phyloP scores from a whole-genome alignment of 257 asterid genomes.

The Thymus mandschuricus region DNA sequence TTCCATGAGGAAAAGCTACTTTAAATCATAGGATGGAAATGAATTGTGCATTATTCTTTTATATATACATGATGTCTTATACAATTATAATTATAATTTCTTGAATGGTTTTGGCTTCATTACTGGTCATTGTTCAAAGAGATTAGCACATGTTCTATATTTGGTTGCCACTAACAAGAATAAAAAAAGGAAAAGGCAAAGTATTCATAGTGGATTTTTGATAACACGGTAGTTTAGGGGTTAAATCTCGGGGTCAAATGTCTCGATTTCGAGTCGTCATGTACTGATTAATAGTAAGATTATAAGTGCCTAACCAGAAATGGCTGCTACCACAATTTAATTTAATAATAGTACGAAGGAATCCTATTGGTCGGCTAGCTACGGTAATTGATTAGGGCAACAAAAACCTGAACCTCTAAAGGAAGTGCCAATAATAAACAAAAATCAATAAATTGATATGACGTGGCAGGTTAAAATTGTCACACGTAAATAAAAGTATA shows the following conservation, averaged over 20 bases:
- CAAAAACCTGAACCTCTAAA: too few relatives aligned
- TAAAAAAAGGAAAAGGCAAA: background rate
- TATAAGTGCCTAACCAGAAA: constrained; percentile 18
- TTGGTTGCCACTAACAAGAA: background rate
- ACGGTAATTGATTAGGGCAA: too few relatives aligned
- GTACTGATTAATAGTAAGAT: too few relatives aligned
- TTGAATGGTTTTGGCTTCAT: background rate
- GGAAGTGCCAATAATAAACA: too few relatives aligned
- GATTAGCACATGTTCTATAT: background rate
- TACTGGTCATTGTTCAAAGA: background rate
- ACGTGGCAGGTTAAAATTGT: too few relatives aligned
- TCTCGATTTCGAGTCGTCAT: too few relatives aligned
- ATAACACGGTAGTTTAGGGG: too few relatives aligned
- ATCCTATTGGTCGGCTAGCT: too few relatives aligned
- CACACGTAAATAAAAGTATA: background rate
- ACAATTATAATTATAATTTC: background rate
- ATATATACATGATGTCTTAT: background rate
- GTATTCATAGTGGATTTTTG: background rate
- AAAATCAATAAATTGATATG: too few relatives aligned
- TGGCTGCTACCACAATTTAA: background rate
- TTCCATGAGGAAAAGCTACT: constrained; percentile 7
- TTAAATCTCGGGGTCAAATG: too few relatives aligned
- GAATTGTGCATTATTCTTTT: background rate
- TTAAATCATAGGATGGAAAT: constrained; percentile 9
- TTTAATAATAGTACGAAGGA: too few relatives aligned